Conservation (phyloP, 2,329 filamentous ascomycete species). For the Dothidotthia symphoricarpi region DNA sequence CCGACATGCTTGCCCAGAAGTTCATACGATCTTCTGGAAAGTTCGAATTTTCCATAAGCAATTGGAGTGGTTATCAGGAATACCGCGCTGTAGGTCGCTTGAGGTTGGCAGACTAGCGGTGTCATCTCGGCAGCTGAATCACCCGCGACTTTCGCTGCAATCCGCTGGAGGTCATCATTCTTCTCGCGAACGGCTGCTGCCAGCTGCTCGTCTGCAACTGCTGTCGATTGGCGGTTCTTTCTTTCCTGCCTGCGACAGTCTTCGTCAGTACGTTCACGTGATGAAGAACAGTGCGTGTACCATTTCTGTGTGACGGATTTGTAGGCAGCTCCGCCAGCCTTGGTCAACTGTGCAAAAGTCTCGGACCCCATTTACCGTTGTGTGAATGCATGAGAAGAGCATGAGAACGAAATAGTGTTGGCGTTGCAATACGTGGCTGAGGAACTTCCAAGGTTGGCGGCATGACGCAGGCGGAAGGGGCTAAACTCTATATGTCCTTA, state of each 20-base stretch:
- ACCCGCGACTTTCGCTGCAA: constrained; percentile 8
- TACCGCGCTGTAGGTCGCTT: constrained; percentile 4
- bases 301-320: constrained; percentile 11
- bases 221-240: constrained; percentile 1
- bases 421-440: too few species aligned
- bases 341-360: constrained; percentile 13
- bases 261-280: constrained; percentile 4
- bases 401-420: too few species aligned
- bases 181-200: constrained; percentile 9
- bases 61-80: constrained; percentile 11
- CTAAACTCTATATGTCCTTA: too few species aligned
- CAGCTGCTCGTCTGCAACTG: constrained; percentile 4
- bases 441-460: too few species aligned
- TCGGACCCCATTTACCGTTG: constrained; percentile 12
- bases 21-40: constrained; percentile 7
- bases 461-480: too few species aligned
- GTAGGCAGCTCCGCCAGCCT: constrained; percentile 9
- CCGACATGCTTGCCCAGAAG: constrained; percentile 10
- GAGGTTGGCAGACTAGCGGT: constrained; percentile 9
- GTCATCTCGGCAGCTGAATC: constrained; percentile 11
- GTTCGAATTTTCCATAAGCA: constrained; percentile 7
- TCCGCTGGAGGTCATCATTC: constrained; percentile 7
- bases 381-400: constrained; percentile 2
- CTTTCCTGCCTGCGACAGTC: constrained; percentile 3
- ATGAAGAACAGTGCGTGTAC: neutral